Conservation (phyloP, 2,329 filamentous ascomycete genomes). For the Sporothrix inflata region DNA sequence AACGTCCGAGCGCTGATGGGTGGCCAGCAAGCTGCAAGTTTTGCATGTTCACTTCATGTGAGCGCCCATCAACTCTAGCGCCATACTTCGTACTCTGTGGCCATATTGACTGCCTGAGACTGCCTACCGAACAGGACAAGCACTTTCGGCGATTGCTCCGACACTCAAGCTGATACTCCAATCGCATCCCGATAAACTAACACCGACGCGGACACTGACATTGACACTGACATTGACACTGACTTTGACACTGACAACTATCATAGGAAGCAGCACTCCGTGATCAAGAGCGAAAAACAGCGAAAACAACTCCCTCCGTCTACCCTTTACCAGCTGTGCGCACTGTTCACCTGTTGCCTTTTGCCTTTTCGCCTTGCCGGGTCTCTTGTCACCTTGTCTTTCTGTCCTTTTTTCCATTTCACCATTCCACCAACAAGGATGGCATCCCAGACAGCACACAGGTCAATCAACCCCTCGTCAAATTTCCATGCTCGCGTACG, state of each 20-base stretch:
- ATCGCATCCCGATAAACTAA: neutral
- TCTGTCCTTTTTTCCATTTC: neutral
- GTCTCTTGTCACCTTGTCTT: neutral
- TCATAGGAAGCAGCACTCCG: neutral
- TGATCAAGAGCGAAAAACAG: too few species aligned
- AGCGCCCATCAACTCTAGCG: neutral
- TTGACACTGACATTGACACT: neutral
- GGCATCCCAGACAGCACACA: slow-evolving; percentile 7
- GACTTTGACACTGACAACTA: neutral
- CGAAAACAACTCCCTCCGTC: too few species aligned
- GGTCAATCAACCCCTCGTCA: slow-evolving; percentile 10
- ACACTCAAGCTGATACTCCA: neutral
- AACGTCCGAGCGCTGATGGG: neutral
- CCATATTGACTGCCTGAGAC: neutral
- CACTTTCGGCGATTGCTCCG: neutral
- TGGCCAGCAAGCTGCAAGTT: neutral
- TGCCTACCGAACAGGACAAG: neutral
- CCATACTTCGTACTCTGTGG: neutral
- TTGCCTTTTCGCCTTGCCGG: neutral
- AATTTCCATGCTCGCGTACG: slow-evolving; percentile 1
- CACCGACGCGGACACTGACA: neutral
- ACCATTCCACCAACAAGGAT: neutral
- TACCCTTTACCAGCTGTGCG: neutral
- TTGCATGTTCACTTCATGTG: neutral
- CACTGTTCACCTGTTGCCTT: neutral